Evolutionary conservation across 1,284 basidiomycete species (phyloP).

Genomic region (Phaffia rhodozyma): DNA sequence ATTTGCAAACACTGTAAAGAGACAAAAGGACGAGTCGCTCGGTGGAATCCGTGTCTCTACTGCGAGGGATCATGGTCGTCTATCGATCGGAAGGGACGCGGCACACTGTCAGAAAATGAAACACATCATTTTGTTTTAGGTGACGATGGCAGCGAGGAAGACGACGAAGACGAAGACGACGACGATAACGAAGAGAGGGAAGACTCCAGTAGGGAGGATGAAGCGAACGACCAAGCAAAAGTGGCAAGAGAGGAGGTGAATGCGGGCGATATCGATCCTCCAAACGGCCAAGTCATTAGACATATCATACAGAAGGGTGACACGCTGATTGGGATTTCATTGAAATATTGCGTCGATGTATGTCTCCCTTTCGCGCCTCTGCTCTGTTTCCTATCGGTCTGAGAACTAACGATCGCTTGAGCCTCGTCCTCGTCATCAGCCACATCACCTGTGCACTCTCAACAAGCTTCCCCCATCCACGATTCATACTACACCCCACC

Average conservation of each 20-base stretch:
- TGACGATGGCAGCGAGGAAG: slow-evolving; percentile 32
- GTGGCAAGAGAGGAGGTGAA: slow-evolving; percentile 58
- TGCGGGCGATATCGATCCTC: slow-evolving; percentile 30
- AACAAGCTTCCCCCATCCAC: slow-evolving; percentile 14
- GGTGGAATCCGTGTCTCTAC: slow-evolving; percentile 14
- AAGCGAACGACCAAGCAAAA: slow-evolving; percentile 46
- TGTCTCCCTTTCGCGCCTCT: not conserved
- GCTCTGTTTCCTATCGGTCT: not conserved
- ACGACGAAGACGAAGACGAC: slow-evolving; percentile 35
- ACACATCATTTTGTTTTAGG: slow-evolving; percentile 29
- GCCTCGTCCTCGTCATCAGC: not conserved
- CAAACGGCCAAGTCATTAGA: not conserved
- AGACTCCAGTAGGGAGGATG: slow-evolving; percentile 29
- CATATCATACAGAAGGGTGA: slow-evolving; percentile 16
- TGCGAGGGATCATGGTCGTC: not conserved
- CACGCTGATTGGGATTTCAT: slow-evolving; percentile 12
- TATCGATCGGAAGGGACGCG: not conserved
- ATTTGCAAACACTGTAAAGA: slow-evolving; percentile 5
- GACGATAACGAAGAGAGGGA: not conserved
- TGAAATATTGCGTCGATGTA: slow-evolving; percentile 15
- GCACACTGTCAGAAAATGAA: not conserved
- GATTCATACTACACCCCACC: slow-evolving; percentile 13
- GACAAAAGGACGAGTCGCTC: not conserved
- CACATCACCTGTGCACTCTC: slow-evolving; percentile 7
- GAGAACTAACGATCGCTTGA: not conserved